Evolutionary conservation across 164 flowering plant species (phyloP).

Genomic region (Brasenia schreberi): DNA sequence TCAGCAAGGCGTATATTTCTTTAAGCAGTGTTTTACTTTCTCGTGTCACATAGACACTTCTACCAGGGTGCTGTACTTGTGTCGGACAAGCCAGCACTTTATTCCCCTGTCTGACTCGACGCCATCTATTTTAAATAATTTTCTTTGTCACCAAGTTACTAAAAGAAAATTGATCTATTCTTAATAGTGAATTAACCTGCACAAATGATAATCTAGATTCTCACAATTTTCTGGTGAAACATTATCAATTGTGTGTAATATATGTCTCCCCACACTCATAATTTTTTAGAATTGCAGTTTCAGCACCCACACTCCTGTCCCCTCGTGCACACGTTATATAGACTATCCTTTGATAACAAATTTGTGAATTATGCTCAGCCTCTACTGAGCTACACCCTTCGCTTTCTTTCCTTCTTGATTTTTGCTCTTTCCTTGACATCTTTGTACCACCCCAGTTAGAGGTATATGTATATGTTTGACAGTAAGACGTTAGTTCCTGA

Average conservation of each 20-base stretch:
- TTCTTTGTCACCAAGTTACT: too few relatives aligned
- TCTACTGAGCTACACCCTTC: slow-evolving; percentile 20
- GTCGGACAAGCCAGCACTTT: too few relatives aligned
- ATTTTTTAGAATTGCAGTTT: too few relatives aligned
- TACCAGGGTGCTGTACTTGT: too few relatives aligned
- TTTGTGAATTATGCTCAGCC: slow-evolving; percentile 12
- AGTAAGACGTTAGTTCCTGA: slow-evolving; percentile 17
- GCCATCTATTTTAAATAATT: too few relatives aligned
- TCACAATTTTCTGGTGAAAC: neutral
- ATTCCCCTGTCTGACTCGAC: too few relatives aligned
- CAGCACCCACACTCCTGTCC: too few relatives aligned
- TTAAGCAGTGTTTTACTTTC: neutral
- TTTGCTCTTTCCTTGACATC: slow-evolving; percentile 21
- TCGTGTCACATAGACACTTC: too few relatives aligned
- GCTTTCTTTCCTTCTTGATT: slow-evolving; percentile 12
- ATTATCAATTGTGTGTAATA: neutral
- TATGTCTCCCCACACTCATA: neutral
- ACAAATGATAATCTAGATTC: neutral
- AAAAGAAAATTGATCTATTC: neutral
- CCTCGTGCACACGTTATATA: neutral
- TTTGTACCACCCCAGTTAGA: slow-evolving; percentile 15
- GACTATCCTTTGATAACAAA: slow-evolving; percentile 12
- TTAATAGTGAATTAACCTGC: neutral
- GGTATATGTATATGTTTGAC: slow-evolving; percentile 21
- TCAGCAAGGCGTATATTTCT: neutral